Percentiles rank a stretch among this genome's conserved stretches.
These are phyloP conservation scores for Solanum hybrid DNA, from an alignment of 305 asterid species.

Conservation along the genomic window DNA sequence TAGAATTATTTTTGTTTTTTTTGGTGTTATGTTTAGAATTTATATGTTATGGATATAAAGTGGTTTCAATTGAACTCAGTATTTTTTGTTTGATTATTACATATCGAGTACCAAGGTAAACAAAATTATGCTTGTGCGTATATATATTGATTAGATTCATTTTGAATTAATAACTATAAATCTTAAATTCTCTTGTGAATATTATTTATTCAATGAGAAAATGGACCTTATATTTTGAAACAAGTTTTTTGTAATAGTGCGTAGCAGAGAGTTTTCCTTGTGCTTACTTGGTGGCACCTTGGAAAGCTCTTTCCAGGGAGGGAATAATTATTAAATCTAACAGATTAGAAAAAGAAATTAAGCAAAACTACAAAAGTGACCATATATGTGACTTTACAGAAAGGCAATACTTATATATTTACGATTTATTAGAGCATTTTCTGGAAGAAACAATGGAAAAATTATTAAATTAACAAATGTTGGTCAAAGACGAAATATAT, in stretches of 20 bases:
- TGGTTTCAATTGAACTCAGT: neutral
- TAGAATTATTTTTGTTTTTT: neutral
- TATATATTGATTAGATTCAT: neutral
- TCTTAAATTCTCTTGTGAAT: neutral
- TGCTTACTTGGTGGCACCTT: neutral
- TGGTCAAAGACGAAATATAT: neutral
- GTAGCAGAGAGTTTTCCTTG: neutral
- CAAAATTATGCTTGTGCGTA: neutral
- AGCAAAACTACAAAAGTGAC: neutral
- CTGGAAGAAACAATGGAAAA: neutral
- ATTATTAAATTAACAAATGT: neutral
- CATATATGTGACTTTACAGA: neutral
- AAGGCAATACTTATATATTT: neutral
- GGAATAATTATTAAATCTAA: neutral
- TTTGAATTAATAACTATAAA: neutral
- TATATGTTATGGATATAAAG: neutral
- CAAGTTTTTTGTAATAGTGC: neutral
- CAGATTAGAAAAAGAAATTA: neutral
- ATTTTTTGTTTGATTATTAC: no score
- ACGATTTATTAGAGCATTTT: neutral
- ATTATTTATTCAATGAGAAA: neutral
- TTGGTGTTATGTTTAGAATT: neutral
- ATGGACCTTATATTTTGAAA: neutral
- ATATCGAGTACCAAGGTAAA: neutral
- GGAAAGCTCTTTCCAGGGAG: neutral